Evolutionary conservation across 2,329 filamentous ascomycete genomes (phyloP).

Genomic region (Clonostachys solani): DNA sequence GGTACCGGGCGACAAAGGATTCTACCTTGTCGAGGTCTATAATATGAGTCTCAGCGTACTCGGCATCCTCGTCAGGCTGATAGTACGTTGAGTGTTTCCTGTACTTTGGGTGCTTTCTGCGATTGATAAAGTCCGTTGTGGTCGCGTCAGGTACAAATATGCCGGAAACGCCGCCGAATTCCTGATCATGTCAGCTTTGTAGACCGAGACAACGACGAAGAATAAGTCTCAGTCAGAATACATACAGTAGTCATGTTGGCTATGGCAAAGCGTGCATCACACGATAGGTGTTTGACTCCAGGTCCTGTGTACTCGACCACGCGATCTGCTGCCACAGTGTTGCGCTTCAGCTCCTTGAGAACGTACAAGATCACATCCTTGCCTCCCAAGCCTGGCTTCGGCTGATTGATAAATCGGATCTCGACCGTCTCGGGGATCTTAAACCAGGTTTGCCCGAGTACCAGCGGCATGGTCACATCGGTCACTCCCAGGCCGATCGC

Average conservation of each 20-base stretch:
- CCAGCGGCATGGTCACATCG: conserved; percentile 36
- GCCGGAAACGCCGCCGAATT: conserved; percentile 33
- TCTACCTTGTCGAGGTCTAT: conserved; percentile 31
- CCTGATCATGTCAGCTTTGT: conserved; percentile 7
- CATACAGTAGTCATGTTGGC: conserved; percentile 35
- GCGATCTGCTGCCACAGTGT: conserved; percentile 37
- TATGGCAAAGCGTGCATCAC: conserved; percentile 39
- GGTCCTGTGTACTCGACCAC: conserved; percentile 39
- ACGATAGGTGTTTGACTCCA: conserved; percentile 27
- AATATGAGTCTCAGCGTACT: conserved; percentile 23
- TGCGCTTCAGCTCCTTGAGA: conserved; percentile 33
- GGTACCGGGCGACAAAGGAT: conserved; percentile 29
- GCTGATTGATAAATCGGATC: conserved; percentile 30
- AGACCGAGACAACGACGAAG: no score
- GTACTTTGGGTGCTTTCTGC: conserved; percentile 19
- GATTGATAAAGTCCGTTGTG: conserved; percentile 22
- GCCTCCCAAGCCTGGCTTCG: conserved; percentile 28
- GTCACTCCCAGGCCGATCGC: conserved; percentile 38
- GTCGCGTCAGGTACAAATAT: conserved; percentile 29
- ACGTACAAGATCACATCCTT: conserved; percentile 42
- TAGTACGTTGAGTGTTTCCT: conserved; percentile 25
- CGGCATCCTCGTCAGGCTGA: conserved; percentile 25
- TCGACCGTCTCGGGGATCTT: conserved; percentile 33
- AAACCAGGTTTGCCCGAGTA: conserved; percentile 42
- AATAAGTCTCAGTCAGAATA: fast-evolving